Base-by-base conservation (phyloP, 2,329 filamentous ascomycete species). In the Talaromyces sp. region DNA sequence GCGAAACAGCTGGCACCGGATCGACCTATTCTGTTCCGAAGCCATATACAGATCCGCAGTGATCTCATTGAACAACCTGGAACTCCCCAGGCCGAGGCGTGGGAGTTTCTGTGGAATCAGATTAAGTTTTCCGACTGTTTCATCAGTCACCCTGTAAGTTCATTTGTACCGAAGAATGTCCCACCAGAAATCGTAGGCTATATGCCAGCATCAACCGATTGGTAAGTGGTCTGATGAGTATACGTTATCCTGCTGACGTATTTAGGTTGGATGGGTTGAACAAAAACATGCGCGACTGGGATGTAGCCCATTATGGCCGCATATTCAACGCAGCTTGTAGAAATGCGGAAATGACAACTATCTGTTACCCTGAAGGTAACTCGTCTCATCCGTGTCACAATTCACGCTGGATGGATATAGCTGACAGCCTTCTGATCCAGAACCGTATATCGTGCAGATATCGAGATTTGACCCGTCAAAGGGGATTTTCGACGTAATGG, bases 381-480 rank as follows among this genome's bases (percentile, higher is more conserved):
- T n/a, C 16, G 3, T n/a, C 3, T 13, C 16, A 11, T 20, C 17
- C 33, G 7, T n/a, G n/a, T n/a, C n/a, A n/a, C n/a, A n/a, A n/a
- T n/a, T n/a, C n/a, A n/a, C n/a, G n/a, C n/a, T n/a, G n/a, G n/a
- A n/a, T n/a, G n/a, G n/a, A n/a, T n/a, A 16, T 22, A 41, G 29
- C 22, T 42, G 20, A 49, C 13, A 16, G 22, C 22, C 14, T 88
- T 36, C 22, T 32, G 53, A 52, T 42, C 51, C 52, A 77, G 81
- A 86, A 60, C 82, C 86, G 65, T 94, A 91, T 70, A 90, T 94
- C 61, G 81, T 88, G 5, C 90, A 94, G 68, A 84, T 93, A 22
- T 88, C 90, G 1, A 86, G 90, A 17, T 94, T 94, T 67, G 90
- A 94, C 61, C 90, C 90, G 0, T 85, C 89, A 42, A 94, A 93